Conservation (phyloP, 768 basidiomycete species). For the Kwoniella heveanensis region DNA sequence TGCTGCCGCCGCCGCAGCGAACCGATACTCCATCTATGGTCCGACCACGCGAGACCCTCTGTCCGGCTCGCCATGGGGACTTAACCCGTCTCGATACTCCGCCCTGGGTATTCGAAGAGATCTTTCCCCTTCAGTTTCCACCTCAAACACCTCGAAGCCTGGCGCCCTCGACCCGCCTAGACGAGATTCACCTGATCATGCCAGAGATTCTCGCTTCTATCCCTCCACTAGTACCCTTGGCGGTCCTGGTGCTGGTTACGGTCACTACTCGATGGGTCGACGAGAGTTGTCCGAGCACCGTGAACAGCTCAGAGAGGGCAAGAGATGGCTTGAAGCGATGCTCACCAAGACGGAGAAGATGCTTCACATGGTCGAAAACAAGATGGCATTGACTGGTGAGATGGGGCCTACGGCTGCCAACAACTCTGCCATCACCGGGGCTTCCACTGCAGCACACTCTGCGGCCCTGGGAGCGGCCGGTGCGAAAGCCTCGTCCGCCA, state of each 20-base stretch:
- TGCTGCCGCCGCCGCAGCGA: slow-evolving; percentile 10
- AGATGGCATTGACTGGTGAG: slow-evolving; percentile 41
- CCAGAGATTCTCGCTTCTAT: slow-evolving; percentile 27
- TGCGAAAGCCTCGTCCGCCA: slow-evolving; percentile 3
- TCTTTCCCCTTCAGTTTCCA: slow-evolving; percentile 21
- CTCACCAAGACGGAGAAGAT: slow-evolving; percentile 50
- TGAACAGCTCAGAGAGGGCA: slow-evolving; percentile 53
- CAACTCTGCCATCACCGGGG: neutral
- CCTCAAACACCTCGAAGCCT: slow-evolving; percentile 13
- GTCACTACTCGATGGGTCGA: slow-evolving; percentile 42
- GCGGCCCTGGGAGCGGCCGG: slow-evolving; percentile 6
- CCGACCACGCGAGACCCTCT: slow-evolving; percentile 37
- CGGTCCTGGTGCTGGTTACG: slow-evolving; percentile 25
- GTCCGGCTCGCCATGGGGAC: slow-evolving; percentile 26
- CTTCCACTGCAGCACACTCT: neutral
- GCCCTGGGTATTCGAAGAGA: slow-evolving; percentile 31
- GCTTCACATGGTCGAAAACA: slow-evolving; percentile 51
- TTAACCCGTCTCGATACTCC: slow-evolving; percentile 33
- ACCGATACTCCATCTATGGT: slow-evolving; percentile 45
- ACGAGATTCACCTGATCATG: slow-evolving; percentile 24
- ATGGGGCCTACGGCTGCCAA: slow-evolving; percentile 10
- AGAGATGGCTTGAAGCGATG: slow-evolving; percentile 53
- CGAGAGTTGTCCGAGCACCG: slow-evolving; percentile 53
- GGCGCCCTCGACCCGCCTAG: slow-evolving; percentile 17
- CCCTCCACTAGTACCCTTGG: slow-evolving; percentile 10